Conservation (phyloP, 495 filamentous ascomycete species). For the Talaromyces ruber region DNA sequence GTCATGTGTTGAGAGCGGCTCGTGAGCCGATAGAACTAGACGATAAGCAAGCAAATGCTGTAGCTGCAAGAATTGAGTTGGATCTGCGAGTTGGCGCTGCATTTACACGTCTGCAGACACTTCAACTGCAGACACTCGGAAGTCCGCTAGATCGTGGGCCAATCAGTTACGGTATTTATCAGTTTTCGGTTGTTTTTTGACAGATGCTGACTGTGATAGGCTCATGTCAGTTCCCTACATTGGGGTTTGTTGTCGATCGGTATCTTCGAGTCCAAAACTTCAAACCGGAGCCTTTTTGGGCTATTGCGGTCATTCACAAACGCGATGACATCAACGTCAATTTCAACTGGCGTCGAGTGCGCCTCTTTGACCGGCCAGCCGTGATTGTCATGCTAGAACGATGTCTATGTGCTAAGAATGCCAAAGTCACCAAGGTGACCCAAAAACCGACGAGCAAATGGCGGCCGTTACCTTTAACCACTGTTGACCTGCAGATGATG, state of each 20-base stretch:
- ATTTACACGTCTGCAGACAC: slow-evolving; percentile 84
- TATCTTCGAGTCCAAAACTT: slow-evolving; percentile 92
- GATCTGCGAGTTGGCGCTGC: slow-evolving; percentile 86
- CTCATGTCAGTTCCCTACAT: slow-evolving; percentile 92
- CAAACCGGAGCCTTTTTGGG: slow-evolving; percentile 87
- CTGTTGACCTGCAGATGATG: slow-evolving; percentile 97
- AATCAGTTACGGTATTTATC: slow-evolving; percentile 72
- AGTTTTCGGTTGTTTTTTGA: no score
- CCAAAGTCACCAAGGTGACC: slow-evolving; percentile 72
- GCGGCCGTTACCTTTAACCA: slow-evolving; percentile 89
- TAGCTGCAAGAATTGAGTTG: slow-evolving; percentile 82
- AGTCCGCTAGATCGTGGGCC: slow-evolving; percentile 50
- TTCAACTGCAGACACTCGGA: slow-evolving; percentile 60
- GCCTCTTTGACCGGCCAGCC: slow-evolving; percentile 79
- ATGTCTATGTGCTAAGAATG: slow-evolving; percentile 68
- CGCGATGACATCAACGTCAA: slow-evolving; percentile 71
- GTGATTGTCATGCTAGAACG: slow-evolving; percentile 78
- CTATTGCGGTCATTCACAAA: slow-evolving; percentile 73
- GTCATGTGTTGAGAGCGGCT: slow-evolving; percentile 80
- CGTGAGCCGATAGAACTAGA: slow-evolving; percentile 69
- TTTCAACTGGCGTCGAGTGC: slow-evolving; percentile 75
- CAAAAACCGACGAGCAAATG: slow-evolving; percentile 90
- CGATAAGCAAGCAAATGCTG: slow-evolving; percentile 78
- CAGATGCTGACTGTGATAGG: slow-evolving; percentile 39
- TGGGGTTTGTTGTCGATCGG: slow-evolving; percentile 94